Base-by-base conservation (phyloP, 768 basidiomycete species). In the Suillus spraguei region DNA sequence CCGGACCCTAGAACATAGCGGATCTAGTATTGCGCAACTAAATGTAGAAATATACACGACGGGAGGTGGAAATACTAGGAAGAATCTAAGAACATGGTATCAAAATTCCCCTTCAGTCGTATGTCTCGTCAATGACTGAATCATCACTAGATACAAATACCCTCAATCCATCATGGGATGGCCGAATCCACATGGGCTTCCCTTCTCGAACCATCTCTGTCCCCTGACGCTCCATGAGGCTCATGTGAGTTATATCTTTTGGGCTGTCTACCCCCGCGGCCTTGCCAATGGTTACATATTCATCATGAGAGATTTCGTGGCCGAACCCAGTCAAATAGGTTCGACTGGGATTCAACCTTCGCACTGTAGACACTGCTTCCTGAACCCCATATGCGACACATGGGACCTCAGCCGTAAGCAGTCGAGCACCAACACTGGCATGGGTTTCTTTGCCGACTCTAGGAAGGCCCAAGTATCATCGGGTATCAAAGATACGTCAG, bases 401-500 rank as follows among this genome's bases (percentile, higher is more conserved):
- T 94, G 91, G 3, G 81, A 71, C 8, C 74, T 70, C 3, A 92
- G 80, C 59, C 86, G 82, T 39, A 97, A 79, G 66, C 91, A 92
- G 73, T 97, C 94, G 44, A 95, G 79, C 56, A 95, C 84, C 64
- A 91, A 80, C 32, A 92, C 81, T 2, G 87, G 80, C 60, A 74
- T 69, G 22, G 64, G 74, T 28, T 62, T 66, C 36, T 62, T 58
- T 5, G 65, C 68, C 16, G 64, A 67, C 39, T 72, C 66, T 59
- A 88, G 75, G 59, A 86, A 68, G 22, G 74, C 69, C 91, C 91
- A 93, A 46, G 87, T 83, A 41, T 85, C 81, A 9, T 90, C 85
- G 2, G 95, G 94, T 61, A 97, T 91, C 67, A 84, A 77, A 10
- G 90, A 92, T 47, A 89, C 91, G 73, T 97, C 95, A 33, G 90